Conservation (phyloP, 208 protist genomes). For the Entamoeba histolytica region DNA sequence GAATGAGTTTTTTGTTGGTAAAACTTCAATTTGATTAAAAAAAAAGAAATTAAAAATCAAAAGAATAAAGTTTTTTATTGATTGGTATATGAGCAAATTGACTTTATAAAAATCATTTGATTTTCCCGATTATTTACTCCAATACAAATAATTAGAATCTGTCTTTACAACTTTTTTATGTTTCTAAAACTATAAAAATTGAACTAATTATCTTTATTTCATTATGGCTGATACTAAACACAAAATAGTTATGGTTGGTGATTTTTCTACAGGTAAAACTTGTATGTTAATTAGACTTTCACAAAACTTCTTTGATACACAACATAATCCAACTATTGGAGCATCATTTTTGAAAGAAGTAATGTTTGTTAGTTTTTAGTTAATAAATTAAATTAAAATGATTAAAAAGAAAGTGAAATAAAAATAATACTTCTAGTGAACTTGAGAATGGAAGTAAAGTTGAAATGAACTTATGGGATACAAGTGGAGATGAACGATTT, state of each 20-base stretch:
- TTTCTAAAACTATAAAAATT: no score
- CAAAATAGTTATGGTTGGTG: neutral
- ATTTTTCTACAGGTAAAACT: neutral
- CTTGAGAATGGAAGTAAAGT: slow-evolving; percentile 21
- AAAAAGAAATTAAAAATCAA: no score
- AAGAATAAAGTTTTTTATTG: no score
- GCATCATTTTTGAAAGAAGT: neutral
- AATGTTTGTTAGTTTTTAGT: neutral
- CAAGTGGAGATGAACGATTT: slow-evolving; percentile 3
- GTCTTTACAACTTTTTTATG: no score
- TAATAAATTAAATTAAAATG: neutral
- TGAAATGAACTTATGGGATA: slow-evolving; percentile 30
- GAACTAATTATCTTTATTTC: no score
- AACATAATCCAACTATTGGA: neutral
- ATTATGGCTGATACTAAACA: neutral
- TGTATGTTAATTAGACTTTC: neutral
- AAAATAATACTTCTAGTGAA: neutral
- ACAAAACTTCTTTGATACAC: neutral
- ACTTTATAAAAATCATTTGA: no score
- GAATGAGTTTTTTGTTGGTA: neutral
- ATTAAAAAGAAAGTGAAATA: neutral
- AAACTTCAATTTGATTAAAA: neutral
- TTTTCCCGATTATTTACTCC: no score
- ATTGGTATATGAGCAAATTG: no score
- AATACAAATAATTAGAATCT: no score